A percentile compares a stretch with the other conserved stretches of the same genome.
These are phyloP conservation scores for Penicillium soppii DNA, from an alignment of 495 filamentous ascomycete species.

Conservation along the genomic window DNA sequence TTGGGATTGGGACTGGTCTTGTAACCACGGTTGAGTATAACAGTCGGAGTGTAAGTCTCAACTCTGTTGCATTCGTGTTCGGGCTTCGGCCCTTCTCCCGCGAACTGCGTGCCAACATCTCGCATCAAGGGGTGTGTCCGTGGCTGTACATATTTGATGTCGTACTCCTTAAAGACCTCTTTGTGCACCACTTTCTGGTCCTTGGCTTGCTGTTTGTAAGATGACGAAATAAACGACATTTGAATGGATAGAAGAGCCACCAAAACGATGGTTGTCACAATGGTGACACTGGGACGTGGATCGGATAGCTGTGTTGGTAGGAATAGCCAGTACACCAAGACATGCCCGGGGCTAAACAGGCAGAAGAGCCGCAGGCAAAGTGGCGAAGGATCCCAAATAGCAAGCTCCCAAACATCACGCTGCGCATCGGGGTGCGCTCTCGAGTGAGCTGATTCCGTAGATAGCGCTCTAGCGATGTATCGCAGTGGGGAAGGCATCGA, in stretches of 20 bases:
- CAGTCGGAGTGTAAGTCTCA: constrained; percentile 72
- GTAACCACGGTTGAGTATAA: constrained; percentile 78
- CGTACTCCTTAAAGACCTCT: constrained; percentile 93
- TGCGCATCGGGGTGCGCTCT: constrained; percentile 81
- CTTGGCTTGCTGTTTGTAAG: constrained; percentile 80
- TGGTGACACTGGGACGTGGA: constrained; percentile 76
- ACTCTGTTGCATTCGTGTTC: constrained; percentile 55
- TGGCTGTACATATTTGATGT: constrained; percentile 92
- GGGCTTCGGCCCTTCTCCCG: constrained; percentile 41
- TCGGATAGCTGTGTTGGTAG: constrained; percentile 75
- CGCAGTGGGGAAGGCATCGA: constrained; percentile 74
- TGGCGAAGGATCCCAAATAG: constrained; percentile 89
- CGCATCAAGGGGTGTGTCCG: constrained; percentile 76
- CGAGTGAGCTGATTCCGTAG: constrained; percentile 59
- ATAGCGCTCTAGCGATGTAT: constrained; percentile 67
- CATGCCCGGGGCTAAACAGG: constrained; percentile 88
- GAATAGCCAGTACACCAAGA: constrained; percentile 83
- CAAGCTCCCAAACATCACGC: constrained; percentile 92
- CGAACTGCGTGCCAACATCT: constrained; percentile 79
- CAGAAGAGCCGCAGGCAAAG: constrained; percentile 81
- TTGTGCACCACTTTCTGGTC: constrained; percentile 81
- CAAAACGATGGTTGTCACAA: constrained; percentile 75
- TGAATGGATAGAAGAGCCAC: constrained; percentile 73
- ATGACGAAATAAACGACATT: constrained; percentile 64
- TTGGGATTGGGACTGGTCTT: constrained; percentile 84